Base-by-base conservation (phyloP, 257 asterid genomes). In the Forsythia suspensa region DNA sequence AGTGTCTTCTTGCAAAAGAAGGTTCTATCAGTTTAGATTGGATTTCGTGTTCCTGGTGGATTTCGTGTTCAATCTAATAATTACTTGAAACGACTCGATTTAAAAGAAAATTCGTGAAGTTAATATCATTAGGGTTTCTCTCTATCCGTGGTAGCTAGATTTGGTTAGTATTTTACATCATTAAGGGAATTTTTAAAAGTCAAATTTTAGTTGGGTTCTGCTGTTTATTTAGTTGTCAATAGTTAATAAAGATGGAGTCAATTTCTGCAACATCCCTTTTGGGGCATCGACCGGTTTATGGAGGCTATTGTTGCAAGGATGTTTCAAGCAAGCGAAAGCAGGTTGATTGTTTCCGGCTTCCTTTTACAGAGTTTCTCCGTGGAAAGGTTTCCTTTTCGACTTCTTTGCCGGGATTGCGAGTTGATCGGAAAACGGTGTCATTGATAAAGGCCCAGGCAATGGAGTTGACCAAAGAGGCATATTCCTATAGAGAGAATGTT, bases 241-340 rank as follows among this genome's bases (percentile, higher is more conserved):
- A 67, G 72, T 80, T 16, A 61, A 74, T 76, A 74, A 84, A 81
- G 63, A 95, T 93, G 82, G 94, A 92, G 42, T 87, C 97, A 63
- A 81, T 93, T 84, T 93, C 97, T 74, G 87, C 95, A 43, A 85
- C 94, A 18, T 92, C 94, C 66, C 89, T 91, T 70, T 85, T 93
- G 80, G 90, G 97, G 63, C 81, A 73, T 77, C 89, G 81, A 8
- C 94, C 97, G 10, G 72, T 87, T 42, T 82, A 38, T 51, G 91
- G 96, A 66, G 80, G 89, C 43, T 80, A 51, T 73, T 69, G 36
- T 81, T 43, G 82, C 81, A 86, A 84, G 73, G 84, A 87, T 83
- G 84, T 81, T 57, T 77, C 83, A 1, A 74, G 70, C 82, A 88
- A 82, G 81, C 84, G 81, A 70, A 89, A 76, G 84, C 70, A 43